Evolutionary conservation across 306 rosid species (phyloP).

Genomic region (Gastrolobium bilobum): DNA sequence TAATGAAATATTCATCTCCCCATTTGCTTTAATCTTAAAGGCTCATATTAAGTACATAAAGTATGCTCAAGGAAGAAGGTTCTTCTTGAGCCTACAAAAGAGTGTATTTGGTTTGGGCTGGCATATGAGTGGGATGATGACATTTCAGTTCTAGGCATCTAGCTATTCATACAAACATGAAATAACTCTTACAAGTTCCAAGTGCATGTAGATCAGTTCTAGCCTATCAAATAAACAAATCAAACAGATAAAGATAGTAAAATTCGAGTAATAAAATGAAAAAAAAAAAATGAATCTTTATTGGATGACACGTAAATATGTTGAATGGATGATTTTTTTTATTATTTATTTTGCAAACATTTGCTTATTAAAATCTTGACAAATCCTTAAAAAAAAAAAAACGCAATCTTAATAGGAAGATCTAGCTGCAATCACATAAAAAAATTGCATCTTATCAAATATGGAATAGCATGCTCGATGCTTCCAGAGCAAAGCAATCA

Average conservation of each 20-base stretch:
- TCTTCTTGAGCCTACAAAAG: not conserved
- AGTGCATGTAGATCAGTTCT: not conserved
- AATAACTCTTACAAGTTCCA: constrained; percentile 15
- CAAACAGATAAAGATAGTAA: not conserved
- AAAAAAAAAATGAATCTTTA: not conserved
- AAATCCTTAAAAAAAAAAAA: too few species aligned
- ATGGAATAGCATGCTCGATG: too few species aligned
- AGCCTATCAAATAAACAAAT: not conserved
- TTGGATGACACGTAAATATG: not conserved
- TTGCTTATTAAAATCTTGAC: not conserved
- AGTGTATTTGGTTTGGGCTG: constrained; percentile 9
- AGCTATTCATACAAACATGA: not conserved
- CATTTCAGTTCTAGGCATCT: constrained; percentile 14
- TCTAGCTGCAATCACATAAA: too few species aligned
- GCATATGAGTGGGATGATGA: not conserved
- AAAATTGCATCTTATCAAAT: too few species aligned
- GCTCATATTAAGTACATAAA: not conserved
- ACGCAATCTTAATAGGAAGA: too few species aligned
- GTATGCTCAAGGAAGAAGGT: not conserved
- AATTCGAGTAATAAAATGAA: not conserved
- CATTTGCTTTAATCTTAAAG: too few species aligned
- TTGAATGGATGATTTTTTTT: too few species aligned
- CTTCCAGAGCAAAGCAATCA: too few species aligned
- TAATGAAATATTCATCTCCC: not conserved
- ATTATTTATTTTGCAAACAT: not conserved